Evolutionary conservation across 2,329 filamentous ascomycete species (phyloP).

Genomic region (Penicillium sp.): DNA sequence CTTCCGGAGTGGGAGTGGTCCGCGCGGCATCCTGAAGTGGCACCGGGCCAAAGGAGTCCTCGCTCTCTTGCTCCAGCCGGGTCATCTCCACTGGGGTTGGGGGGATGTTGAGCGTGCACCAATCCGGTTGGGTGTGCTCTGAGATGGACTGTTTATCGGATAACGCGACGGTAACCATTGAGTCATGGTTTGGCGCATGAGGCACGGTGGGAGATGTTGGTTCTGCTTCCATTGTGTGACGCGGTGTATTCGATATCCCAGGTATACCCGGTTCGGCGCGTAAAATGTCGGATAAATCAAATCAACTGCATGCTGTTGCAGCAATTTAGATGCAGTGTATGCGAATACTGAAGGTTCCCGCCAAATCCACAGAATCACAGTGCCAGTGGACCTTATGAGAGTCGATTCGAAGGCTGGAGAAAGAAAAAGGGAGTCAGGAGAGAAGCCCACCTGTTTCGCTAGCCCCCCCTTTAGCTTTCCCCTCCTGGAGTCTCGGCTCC

Average conservation of each 20-base stretch:
- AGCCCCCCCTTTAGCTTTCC: slow-evolving; percentile 21
- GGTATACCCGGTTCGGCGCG: background rate
- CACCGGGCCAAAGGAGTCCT: slow-evolving; percentile 21
- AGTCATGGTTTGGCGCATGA: slow-evolving; percentile 54
- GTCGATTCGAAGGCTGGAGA: slow-evolving; percentile 15
- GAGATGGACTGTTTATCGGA: slow-evolving; percentile 62
- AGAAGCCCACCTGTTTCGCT: slow-evolving; percentile 19
- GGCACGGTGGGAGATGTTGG: slow-evolving; percentile 23
- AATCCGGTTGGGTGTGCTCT: slow-evolving; percentile 49
- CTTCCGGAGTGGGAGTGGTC: slow-evolving; percentile 23
- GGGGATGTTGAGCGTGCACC: slow-evolving; percentile 39
- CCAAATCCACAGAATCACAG: background rate
- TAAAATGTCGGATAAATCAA: slow-evolving; percentile 3
- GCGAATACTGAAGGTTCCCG: background rate
- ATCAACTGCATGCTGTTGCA: background rate
- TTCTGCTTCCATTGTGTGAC: slow-evolving; percentile 29
- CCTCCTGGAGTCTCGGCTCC: slow-evolving; percentile 27
- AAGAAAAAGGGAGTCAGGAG: slow-evolving; percentile 24
- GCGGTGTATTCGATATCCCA: background rate
- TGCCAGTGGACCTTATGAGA: slow-evolving; percentile 6
- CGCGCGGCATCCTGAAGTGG: slow-evolving; percentile 24
- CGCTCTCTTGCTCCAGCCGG: slow-evolving; percentile 19
- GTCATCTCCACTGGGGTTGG: slow-evolving; percentile 32
- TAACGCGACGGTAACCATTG: slow-evolving; percentile 75
- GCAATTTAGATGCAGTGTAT: background rate